These are phyloP conservation scores for Oxalis stricta DNA, from an alignment of 441 rosid genomes.

Conservation along the genomic window DNA sequence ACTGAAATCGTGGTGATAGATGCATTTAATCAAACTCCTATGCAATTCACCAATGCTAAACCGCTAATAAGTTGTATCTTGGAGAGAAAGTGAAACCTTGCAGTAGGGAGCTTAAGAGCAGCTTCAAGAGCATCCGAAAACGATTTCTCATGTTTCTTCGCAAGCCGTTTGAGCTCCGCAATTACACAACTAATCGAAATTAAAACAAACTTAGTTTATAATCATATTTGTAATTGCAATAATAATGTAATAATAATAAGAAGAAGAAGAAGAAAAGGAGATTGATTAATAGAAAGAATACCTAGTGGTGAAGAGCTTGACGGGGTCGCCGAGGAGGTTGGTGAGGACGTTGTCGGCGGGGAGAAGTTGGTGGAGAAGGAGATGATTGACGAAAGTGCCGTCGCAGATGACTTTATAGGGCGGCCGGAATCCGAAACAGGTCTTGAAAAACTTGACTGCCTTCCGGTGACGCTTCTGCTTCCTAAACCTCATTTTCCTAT, in stretches of 20 bases:
- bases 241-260: not conserved
- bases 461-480: constrained; percentile 32
- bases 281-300: not conserved
- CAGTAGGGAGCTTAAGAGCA: too few species aligned
- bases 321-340: constrained; percentile 21
- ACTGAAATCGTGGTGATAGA: too few species aligned
- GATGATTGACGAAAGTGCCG: constrained; percentile 33
- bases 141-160: constrained; percentile 20
- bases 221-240: too few species aligned
- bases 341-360: constrained; percentile 27
- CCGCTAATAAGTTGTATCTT: too few species aligned
- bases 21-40: too few species aligned
- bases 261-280: not conserved
- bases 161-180: constrained; percentile 29
- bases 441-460: constrained; percentile 26
- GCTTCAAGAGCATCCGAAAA: not conserved
- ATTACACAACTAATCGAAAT: constrained; percentile 20
- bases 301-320: constrained; percentile 39
- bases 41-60: too few species aligned
- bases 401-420: constrained; percentile 35
- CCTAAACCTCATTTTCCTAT: constrained; percentile 25
- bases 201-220: too few species aligned
- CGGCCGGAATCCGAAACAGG: constrained; percentile 27
- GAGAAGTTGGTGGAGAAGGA: constrained; percentile 13
- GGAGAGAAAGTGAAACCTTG: not conserved